Conservation (phyloP, 139 green algal genomes). For the Chlorella sp. region DNA sequence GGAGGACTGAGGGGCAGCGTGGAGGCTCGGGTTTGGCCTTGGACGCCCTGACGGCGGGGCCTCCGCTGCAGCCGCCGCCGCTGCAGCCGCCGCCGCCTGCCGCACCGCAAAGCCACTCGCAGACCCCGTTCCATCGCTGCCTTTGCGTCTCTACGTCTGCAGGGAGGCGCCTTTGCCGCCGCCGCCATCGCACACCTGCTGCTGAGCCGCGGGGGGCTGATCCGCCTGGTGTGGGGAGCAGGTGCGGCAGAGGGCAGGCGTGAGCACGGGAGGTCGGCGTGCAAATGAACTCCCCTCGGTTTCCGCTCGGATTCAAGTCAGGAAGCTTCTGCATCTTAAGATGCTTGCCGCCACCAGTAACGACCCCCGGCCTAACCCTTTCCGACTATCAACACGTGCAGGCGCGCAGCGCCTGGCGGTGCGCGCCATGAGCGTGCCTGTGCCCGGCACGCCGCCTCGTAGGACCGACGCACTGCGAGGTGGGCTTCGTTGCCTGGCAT, state of each 20-base stretch:
- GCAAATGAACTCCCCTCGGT: too few species aligned
- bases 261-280: not conserved
- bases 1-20: not conserved
- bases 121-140: too few species aligned
- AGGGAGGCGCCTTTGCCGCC: not conserved
- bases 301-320: too few species aligned
- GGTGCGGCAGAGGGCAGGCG: not conserved
- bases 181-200: constrained; percentile 1
- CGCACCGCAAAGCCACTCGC: too few species aligned
- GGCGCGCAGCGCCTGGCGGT: not conserved
- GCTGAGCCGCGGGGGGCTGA: constrained; percentile 2
- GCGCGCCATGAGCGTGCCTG: not conserved
- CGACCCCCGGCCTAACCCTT: too few species aligned
- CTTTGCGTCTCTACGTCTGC: too few species aligned
- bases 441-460: constrained; percentile 20
- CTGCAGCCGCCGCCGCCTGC: not conserved
- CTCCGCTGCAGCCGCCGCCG: not conserved
- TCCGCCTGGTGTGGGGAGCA: not conserved
- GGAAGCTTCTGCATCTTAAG: too few species aligned
- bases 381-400: not conserved
- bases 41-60: not conserved
- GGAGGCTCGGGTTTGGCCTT: not conserved
- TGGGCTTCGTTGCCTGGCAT: not conserved
- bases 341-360: too few species aligned
- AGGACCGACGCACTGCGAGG: not conserved